Evolutionary conservation across 345 rosid species (phyloP), one percentile per base, ranked within the genome.

Genomic region (Trapa bicornis): DNA sequence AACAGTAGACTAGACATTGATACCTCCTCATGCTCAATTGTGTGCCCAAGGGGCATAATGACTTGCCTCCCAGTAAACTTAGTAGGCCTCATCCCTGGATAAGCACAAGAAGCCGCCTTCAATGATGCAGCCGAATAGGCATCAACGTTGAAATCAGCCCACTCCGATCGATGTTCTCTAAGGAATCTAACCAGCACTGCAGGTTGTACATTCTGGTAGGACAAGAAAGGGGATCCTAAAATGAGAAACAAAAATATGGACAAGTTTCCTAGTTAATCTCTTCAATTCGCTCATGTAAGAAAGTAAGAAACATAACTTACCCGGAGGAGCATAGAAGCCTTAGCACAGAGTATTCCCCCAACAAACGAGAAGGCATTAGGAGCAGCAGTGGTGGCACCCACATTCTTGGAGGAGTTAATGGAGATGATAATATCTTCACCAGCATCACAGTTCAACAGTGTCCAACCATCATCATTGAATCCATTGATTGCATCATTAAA

Each of bases 91-190:
- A 87, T 84, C 63, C 88, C 94, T 0, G 94, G 97, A 82, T 79
- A 89, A 65, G 94, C 86, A 83, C 82, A 91, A 17, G 88, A 71
- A 61, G 91, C 86, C 4, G 97, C 83, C 73, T 91, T 91, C 69
- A 92, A 75, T 6, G 96, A 85, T 1, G 94, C 87, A 22, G 99
- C 98, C 32, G 94, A 86, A 78, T 89, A 95, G 17, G 99, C 98
- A 77, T 95, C 99, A 69, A 95, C 96, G 61, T 88, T 89, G 80
- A 87, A 91, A 78, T 91, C 99, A 73, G 98, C 99, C 99, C 99
- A 95, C 68, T 95, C 98, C 0, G 98, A 92, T 3, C 98, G 97
- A 68, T 95, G 99, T 80, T 95, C 99, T 78, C 98, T 84, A 39
- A 95, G 78, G 76, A 95, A 95, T 61, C 98, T 96, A 15, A 95